These are phyloP conservation scores for Hypoxylon fragiforme DNA, from an alignment of 495 filamentous ascomycete species.

Conservation along the genomic window DNA sequence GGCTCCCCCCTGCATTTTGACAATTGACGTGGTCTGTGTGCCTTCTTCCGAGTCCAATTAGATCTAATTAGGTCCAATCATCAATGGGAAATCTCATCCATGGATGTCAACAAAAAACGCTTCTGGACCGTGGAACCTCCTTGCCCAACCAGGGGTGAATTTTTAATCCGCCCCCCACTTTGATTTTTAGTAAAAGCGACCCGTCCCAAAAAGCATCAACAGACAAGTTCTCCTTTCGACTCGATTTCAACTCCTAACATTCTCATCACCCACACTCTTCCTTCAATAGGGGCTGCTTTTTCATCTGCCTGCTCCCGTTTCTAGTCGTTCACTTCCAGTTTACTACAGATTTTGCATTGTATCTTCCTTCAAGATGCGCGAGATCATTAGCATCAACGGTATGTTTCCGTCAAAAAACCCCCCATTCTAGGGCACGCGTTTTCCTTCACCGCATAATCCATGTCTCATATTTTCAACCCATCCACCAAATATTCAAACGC, in stretches of 20 bases:
- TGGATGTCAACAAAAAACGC: conserved; percentile 33
- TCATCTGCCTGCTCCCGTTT: conserved; percentile 26
- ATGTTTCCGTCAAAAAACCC: conserved; percentile 51
- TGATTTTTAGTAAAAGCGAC: conserved; percentile 36
- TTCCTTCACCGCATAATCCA: conserved; percentile 45
- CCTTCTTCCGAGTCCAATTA: conserved; percentile 19
- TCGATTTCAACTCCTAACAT: conserved; percentile 32
- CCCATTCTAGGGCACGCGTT: conserved; percentile 38
- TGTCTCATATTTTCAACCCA: conserved; percentile 15
- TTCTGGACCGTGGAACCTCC: conserved; percentile 17
- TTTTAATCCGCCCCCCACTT: conserved; percentile 41
- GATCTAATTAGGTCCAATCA: conserved; percentile 2
- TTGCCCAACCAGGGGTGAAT: conserved; percentile 38
- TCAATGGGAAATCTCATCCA: neutral
- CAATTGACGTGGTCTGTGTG: conserved; percentile 24
- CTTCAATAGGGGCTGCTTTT: conserved; percentile 22
- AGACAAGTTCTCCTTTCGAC: conserved; percentile 32
- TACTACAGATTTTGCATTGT: conserved; percentile 29
- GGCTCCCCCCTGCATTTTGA: conserved; percentile 17
- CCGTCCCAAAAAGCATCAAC: conserved; percentile 37
- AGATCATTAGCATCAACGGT: conserved; percentile 99
- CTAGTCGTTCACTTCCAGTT: conserved; percentile 11
- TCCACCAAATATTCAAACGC: too few species aligned
- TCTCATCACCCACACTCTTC: conserved; percentile 16
- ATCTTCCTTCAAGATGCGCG: conserved; percentile 77